These are phyloP conservation scores for Lachancea thermotolerans DNA, from an alignment of 805 yeast genomes.

Conservation along the genomic window DNA sequence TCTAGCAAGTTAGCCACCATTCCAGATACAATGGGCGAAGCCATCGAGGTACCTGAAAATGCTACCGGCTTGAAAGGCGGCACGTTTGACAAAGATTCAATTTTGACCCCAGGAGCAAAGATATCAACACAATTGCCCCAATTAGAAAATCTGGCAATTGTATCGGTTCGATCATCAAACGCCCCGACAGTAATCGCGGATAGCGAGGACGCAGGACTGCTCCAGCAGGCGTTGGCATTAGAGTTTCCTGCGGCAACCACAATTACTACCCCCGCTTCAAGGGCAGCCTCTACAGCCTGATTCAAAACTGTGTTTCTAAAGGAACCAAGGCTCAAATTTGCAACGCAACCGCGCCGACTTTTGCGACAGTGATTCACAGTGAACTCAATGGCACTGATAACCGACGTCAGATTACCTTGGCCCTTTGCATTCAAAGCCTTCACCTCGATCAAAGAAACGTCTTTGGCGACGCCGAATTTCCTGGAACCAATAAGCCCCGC, in stretches of 20 bases:
- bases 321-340: conserved; percentile 79
- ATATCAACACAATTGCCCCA: conserved; percentile 91
- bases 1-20: conserved; percentile 49
- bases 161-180: conserved; percentile 65
- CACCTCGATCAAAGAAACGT: conserved; percentile 56
- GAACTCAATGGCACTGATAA: conserved; percentile 60
- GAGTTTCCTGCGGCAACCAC: conserved; percentile 88
- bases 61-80: conserved; percentile 16
- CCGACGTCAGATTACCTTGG: conserved; percentile 60
- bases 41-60: conserved; percentile 77
- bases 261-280: conserved; percentile 59
- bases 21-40: conserved; percentile 71
- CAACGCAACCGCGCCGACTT: conserved; percentile 46
- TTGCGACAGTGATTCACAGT: conserved; percentile 51
- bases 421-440: conserved; percentile 68
- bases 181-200: conserved; percentile 82
- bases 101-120: conserved; percentile 73
- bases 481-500: conserved; percentile 82
- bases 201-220: conserved; percentile 80
- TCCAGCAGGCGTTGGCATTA: conserved; percentile 66
- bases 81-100: conserved; percentile 46
- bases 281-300: conserved; percentile 70
- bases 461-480: conserved; percentile 78
- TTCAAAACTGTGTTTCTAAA: conserved; percentile 58
- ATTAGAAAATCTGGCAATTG: conserved; percentile 74